These are phyloP conservation scores for Colletotrichum sp. DNA, from an alignment of 2,329 filamentous ascomycete species.

Conservation along the genomic window DNA sequence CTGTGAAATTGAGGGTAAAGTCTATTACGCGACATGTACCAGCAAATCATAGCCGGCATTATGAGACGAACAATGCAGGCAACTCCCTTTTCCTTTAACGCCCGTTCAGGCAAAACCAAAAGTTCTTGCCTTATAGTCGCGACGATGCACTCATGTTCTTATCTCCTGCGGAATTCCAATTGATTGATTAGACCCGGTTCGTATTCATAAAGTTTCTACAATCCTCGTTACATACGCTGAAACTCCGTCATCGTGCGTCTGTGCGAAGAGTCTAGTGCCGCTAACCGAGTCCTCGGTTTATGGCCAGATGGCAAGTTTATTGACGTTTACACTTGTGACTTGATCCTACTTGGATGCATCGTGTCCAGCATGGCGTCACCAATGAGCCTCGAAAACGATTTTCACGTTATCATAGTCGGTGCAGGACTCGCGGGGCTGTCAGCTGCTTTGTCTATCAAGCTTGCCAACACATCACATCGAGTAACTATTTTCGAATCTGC, in stretches of 20 bases:
- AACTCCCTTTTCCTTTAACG: background rate
- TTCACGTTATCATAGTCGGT: background rate
- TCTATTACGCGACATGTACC: background rate
- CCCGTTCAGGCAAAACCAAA: background rate
- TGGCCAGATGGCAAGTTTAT: background rate
- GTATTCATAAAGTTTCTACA: background rate
- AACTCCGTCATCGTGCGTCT: background rate
- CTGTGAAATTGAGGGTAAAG: background rate
- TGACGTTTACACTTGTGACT: background rate
- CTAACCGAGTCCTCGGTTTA: background rate
- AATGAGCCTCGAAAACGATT: background rate
- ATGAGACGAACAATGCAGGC: background rate
- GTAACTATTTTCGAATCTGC: constrained; percentile 15
- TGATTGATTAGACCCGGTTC: background rate
- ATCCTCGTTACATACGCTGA: background rate
- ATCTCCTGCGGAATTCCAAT: background rate
- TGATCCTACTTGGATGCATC: background rate
- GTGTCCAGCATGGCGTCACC: background rate
- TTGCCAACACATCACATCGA: background rate
- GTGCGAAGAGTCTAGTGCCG: background rate
- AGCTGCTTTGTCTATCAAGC: background rate
- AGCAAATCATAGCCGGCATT: background rate
- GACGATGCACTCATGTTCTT: background rate
- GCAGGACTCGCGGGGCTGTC: background rate
- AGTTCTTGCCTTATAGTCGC: background rate